A percentile compares a stretch with the other conserved stretches of the same genome.
These are phyloP conservation scores for Falciphora oryzae DNA, from an alignment of 2,329 filamentous ascomycete species.

Conservation along the genomic window DNA sequence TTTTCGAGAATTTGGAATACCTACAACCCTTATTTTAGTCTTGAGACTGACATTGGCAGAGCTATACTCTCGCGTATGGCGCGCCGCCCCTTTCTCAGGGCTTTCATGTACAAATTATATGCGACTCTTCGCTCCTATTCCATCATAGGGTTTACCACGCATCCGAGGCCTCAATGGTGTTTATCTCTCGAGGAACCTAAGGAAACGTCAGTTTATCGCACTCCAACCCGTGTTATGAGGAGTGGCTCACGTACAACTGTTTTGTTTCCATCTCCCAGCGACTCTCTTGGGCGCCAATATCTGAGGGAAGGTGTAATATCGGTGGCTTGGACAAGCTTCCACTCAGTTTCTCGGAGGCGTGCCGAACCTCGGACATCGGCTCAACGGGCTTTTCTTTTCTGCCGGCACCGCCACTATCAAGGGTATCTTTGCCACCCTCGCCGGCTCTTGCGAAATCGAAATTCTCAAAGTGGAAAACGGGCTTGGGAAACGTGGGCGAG, in stretches of 20 bases:
- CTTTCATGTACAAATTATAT: too few relatives aligned
- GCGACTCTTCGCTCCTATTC: too few relatives aligned
- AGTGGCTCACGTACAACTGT: background rate
- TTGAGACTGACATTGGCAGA: too few relatives aligned
- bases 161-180: too few relatives aligned
- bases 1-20: too few relatives aligned
- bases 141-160: too few relatives aligned
- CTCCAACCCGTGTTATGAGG: background rate
- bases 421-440: background rate
- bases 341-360: background rate
- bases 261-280: constrained; percentile 7
- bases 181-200: too few relatives aligned
- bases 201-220: background rate
- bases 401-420: background rate
- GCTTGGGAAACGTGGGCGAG: background rate
- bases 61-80: too few relatives aligned
- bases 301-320: constrained; percentile 1
- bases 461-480: background rate
- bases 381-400: background rate
- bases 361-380: background rate
- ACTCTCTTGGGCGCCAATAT: background rate
- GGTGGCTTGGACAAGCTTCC: constrained; percentile 1
- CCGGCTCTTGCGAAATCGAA: background rate
- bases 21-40: too few relatives aligned
- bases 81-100: too few relatives aligned